Evolutionary conservation across 768 basidiomycete species (phyloP).

Genomic region (Hygrophorus pudorinus): DNA sequence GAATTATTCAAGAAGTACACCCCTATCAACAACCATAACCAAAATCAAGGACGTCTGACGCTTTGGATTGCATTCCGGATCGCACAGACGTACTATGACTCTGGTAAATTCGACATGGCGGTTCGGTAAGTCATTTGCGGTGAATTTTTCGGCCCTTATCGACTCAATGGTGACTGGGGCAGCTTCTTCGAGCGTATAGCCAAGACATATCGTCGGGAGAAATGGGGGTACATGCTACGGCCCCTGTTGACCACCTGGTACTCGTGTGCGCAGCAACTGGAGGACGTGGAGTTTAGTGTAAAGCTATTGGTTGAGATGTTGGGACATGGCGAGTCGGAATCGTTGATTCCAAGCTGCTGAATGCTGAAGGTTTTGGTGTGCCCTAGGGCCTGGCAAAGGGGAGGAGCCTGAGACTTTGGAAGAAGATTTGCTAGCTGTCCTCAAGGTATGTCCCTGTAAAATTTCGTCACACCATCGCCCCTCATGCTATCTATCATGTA

Average conservation of each 20-base stretch:
- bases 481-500: slow-evolving; percentile 17
- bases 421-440: slow-evolving; percentile 62
- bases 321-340: slow-evolving; percentile 46
- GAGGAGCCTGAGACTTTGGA: slow-evolving; percentile 45
- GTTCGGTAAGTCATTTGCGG: slow-evolving; percentile 46
- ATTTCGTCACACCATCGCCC: background rate
- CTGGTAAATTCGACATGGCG: slow-evolving; percentile 80
- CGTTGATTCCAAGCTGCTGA: background rate
- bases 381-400: slow-evolving; percentile 24
- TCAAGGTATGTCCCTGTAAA: slow-evolving; percentile 41
- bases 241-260: slow-evolving; percentile 77
- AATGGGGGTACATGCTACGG: slow-evolving; percentile 66
- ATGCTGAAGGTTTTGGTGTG: slow-evolving; percentile 1
- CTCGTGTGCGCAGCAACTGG: slow-evolving; percentile 68
- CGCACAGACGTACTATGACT: slow-evolving; percentile 73
- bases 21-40: slow-evolving; percentile 26
- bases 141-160: background rate
- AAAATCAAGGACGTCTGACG: slow-evolving; percentile 69
- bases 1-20: slow-evolving; percentile 81
- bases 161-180: background rate
- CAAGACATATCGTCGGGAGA: slow-evolving; percentile 77
- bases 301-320: slow-evolving; percentile 78
- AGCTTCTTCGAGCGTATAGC: slow-evolving; percentile 94
- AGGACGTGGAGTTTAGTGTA: slow-evolving; percentile 68
- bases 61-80: slow-evolving; percentile 90